Conservation (phyloP, 306 rosid species). For the Aeschynomene evenia region DNA sequence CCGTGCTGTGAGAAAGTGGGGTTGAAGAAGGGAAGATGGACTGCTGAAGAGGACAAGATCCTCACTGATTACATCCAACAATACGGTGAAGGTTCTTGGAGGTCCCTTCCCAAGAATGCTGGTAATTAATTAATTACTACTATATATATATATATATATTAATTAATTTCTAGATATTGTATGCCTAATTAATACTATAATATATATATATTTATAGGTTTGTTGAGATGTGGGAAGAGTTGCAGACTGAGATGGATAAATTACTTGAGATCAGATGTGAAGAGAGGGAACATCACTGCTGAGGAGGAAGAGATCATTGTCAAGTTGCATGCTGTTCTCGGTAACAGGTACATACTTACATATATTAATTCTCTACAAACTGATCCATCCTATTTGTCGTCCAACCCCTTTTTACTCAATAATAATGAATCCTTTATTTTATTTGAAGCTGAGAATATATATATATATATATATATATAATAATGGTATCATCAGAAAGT, state of each 20-base stretch:
- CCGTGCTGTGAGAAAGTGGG: conserved; percentile 88
- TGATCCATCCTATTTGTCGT: too few species aligned
- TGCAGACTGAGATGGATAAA: conserved; percentile 94
- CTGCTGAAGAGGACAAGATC: conserved; percentile 73
- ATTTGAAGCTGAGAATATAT: too few species aligned
- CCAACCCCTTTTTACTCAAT: too few species aligned
- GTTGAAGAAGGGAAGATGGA: conserved; percentile 86
- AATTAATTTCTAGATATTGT: too few species aligned
- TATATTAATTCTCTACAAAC: too few species aligned
- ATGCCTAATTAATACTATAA: too few species aligned
- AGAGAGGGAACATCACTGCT: conserved; percentile 83
- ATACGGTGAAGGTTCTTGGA: conserved; percentile 86
- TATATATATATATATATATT: too few species aligned
- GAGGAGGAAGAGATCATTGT: conserved; percentile 87
- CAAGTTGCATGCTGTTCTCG: conserved; percentile 65
- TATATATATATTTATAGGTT: conserved; percentile 22
- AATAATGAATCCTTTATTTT: too few species aligned
- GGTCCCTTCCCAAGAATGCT: conserved; percentile 81
- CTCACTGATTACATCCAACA: conserved; percentile 59
- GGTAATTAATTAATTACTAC: too few species aligned
- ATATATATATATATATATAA: too few species aligned
- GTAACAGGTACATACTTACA: conserved; percentile 61
- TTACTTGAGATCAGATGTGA: conserved; percentile 74
- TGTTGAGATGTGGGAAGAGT: conserved; percentile 80
- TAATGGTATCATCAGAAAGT: too few species aligned